Percentiles rank a stretch among this genome's conserved stretches.
Evolutionary conservation across 164 flowering plant genomes (phyloP).

Genomic region (Saururus chinensis): DNA sequence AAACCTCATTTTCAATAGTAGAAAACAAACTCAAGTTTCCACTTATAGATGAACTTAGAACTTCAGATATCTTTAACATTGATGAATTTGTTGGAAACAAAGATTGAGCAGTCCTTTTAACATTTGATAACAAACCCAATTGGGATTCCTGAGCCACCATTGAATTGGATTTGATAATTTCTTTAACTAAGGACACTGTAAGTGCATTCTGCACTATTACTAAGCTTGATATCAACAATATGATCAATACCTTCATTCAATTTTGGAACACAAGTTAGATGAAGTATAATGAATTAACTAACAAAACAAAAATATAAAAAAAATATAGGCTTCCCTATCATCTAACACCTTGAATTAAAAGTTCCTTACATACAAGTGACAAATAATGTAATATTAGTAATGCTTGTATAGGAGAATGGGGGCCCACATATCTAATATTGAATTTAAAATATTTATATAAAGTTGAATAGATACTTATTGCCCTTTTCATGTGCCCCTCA

Average conservation of each 20-base stretch:
- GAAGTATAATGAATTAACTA: no score
- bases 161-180: conserved; percentile 2
- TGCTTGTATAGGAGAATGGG: no score
- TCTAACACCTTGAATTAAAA: no score
- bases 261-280: no score
- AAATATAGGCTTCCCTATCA: no score
- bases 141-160: not conserved
- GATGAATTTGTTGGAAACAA: conserved; percentile 12
- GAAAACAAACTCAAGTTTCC: conserved; percentile 11
- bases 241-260: conserved; percentile 22
- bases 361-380: no score
- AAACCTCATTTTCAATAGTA: conserved; percentile 19
- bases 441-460: no score
- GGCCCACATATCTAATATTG: no score
- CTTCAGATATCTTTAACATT: conserved; percentile 14
- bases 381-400: no score
- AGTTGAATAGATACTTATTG: no score
- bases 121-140: conserved; percentile 8
- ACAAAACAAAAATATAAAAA: no score
- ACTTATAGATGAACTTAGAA: conserved; percentile 18
- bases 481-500: no score
- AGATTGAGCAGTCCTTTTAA: conserved; percentile 15
- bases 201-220: conserved; percentile 16
- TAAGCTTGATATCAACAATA: conserved; percentile 10
- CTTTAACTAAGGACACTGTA: conserved; percentile 8